phyloP scores from a whole-genome alignment of 2,329 filamentous ascomycete species.

The Neobulgaria alba region DNA sequence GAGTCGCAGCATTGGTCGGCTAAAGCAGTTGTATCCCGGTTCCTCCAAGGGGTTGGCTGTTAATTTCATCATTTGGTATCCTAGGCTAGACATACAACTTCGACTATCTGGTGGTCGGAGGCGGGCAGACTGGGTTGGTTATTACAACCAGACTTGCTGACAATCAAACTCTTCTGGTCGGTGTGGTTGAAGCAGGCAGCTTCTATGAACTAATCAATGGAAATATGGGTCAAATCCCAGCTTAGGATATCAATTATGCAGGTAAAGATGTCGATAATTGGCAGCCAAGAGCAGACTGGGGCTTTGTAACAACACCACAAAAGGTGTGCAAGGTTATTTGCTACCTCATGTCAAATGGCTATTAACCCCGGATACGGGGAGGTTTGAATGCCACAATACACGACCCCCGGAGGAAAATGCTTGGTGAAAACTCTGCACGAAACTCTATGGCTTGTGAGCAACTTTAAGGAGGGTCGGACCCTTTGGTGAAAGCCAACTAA shows the following conservation, averaged over 20 bases:
- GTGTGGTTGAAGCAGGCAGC: conserved; percentile 28
- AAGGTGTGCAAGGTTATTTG: too few species aligned
- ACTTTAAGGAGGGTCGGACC: too few species aligned
- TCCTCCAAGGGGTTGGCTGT: too few species aligned
- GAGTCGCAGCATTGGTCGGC: too few species aligned
- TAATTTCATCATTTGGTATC: too few species aligned
- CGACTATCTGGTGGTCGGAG: conserved; percentile 11
- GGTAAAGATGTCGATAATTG: too few species aligned
- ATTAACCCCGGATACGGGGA: too few species aligned
- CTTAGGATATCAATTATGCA: neutral
- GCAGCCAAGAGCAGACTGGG: conserved; percentile 9
- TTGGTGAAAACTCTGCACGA: conserved; percentile 30
- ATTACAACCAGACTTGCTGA: conserved; percentile 43
- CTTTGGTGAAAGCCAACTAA: too few species aligned
- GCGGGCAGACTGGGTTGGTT: conserved; percentile 38
- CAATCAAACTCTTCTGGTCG: conserved; percentile 35
- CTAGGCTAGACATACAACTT: too few species aligned
- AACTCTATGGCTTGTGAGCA: conserved; percentile 31
- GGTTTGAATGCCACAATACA: conserved; percentile 10
- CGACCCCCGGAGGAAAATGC: conserved; percentile 28
- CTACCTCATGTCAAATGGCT: too few species aligned
- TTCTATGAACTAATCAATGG: neutral
- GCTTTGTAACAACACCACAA: conserved; percentile 12
- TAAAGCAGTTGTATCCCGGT: too few species aligned
- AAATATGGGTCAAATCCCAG: neutral